Evolutionary conservation across 1,139 yeast species (phyloP).

Genomic region (Protomyces inundatus): DNA sequence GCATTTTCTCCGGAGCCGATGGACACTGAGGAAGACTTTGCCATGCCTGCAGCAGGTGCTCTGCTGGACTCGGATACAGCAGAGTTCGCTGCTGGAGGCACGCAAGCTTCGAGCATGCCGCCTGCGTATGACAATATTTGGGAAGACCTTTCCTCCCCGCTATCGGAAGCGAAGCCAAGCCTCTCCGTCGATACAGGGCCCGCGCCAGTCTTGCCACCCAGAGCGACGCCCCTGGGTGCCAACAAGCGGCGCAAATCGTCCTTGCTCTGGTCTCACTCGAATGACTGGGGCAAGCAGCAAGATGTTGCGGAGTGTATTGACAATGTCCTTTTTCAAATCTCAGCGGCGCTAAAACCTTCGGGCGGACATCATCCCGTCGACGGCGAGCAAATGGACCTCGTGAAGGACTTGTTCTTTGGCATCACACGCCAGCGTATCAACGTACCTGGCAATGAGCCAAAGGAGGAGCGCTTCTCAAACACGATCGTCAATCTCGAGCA

Average conservation of each 20-base stretch:
- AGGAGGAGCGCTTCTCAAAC: constrained; percentile 72
- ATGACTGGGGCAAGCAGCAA: constrained; percentile 68
- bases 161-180: neutral
- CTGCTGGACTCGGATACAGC: neutral
- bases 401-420: constrained; percentile 78
- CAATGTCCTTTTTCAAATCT: constrained; percentile 85
- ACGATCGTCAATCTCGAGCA: constrained; percentile 79
- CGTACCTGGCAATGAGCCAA: constrained; percentile 40
- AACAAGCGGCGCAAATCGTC: constrained; percentile 19
- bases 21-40: neutral
- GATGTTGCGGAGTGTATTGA: constrained; percentile 97
- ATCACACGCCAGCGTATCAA: constrained; percentile 52
- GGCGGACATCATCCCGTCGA: constrained; percentile 52
- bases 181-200: neutral
- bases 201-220: constrained; percentile 15
- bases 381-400: constrained; percentile 74
- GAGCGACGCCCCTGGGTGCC: neutral
- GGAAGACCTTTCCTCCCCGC: neutral
- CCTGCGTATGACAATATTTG: neutral
- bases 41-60: neutral
- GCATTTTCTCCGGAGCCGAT: neutral
- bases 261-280: constrained; percentile 26
- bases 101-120: neutral
- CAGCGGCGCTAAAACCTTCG: constrained; percentile 76
- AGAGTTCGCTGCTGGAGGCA: neutral